Base-by-base conservation (phyloP, 140 eudicot genomes). In the Anethum foeniculum region DNA sequence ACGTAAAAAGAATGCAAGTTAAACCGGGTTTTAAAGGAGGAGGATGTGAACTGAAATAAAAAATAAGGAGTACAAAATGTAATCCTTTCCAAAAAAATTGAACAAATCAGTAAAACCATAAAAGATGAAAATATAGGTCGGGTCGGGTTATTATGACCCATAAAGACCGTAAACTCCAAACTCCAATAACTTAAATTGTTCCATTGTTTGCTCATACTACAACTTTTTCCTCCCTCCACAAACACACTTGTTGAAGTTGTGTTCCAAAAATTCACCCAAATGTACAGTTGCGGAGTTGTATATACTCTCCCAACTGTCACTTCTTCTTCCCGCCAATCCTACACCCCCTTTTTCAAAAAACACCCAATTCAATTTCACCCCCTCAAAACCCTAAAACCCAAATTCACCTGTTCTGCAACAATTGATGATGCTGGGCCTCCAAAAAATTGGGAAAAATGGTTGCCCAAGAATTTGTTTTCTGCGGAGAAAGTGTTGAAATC, bases 401-500 rank as follows among this genome's bases (percentile, higher is more conserved):
- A 46, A 16, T 81, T 85, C 71, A 89, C 60, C 43, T 88, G 93
- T 67, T n/a, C 84, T 8, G 85, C 76, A 7, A 3, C 80, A 28
- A 83, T 47, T 60, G 87, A 77, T 18, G 88, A 80, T 69, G 81
- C 15, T 56, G 86, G 82, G 30, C 76, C 41, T 51, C 56, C 80
- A 71, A 54, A 83, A 46, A 88, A 83, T 64, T 91, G 96, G 96
- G 93, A 88, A 8, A 69, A 82, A 79, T 81, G 90, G 87, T 21
- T 89, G 41, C 97, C 94, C 7, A 90, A 81, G 54, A 89, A 88
- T 54, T n/a, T 90, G 4, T 83, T 92, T 82, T 89, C 90, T 44
- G 91, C 97, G 23, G 99, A 95, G 60, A 90, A 87, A 32, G 89
- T 95, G 23, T 87, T 95, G 65, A 86, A 86, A 81, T 83, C 92